Evolutionary conservation across 306 rosid species (phyloP).

Genomic region (Leucaena leucocephala): DNA sequence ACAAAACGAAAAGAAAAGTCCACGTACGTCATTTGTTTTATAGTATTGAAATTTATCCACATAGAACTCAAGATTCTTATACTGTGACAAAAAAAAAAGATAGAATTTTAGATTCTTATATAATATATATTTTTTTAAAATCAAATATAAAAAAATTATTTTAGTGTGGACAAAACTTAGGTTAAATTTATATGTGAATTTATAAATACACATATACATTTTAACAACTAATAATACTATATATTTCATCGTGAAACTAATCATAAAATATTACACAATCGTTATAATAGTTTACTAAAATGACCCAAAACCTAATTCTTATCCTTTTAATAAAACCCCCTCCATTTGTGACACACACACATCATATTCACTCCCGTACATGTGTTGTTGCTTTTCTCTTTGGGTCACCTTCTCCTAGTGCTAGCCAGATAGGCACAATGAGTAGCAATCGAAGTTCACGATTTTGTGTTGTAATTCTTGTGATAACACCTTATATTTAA

Average conservation of each 20-base stretch:
- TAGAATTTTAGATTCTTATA: background rate
- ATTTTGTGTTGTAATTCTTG: background rate
- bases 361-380: background rate
- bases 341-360: no score
- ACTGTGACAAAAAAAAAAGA: background rate
- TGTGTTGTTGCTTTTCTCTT: background rate
- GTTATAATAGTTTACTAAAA: no score
- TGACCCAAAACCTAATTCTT: no score
- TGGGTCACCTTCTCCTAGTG: background rate
- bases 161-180: no score
- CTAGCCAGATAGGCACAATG: background rate
- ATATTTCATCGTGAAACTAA: no score
- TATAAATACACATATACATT: no score
- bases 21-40: background rate
- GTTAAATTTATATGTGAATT: no score
- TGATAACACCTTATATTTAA: background rate
- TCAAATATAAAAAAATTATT: no score
- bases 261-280: no score
- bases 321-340: no score
- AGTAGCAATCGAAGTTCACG: background rate
- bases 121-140: background rate
- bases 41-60: background rate
- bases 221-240: no score
- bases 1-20: no score
- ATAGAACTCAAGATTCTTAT: background rate